phyloP scores from a whole-genome alignment of 257 asterid genomes.

The Marsdenia floribunda region DNA sequence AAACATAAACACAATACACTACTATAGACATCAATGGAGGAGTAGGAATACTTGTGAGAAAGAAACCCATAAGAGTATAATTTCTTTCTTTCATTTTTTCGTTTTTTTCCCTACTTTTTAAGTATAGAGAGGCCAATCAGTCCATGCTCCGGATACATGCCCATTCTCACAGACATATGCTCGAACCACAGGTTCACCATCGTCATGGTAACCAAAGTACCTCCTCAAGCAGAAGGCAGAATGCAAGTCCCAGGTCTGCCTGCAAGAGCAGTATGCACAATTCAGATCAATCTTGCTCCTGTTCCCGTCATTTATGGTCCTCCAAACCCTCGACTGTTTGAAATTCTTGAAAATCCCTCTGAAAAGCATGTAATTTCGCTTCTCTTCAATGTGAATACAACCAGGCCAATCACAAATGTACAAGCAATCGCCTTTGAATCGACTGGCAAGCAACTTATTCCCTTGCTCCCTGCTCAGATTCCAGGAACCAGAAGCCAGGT shows the following conservation, averaged over 20 bases:
- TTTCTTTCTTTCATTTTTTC: background rate
- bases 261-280: slow-evolving; percentile 65
- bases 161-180: slow-evolving; percentile 93
- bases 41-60: background rate
- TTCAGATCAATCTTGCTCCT: slow-evolving; percentile 49
- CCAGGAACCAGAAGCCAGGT: slow-evolving; percentile 67
- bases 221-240: slow-evolving; percentile 81
- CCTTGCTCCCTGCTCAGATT: slow-evolving; percentile 87
- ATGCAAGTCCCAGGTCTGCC: slow-evolving; percentile 79
- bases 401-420: slow-evolving; percentile 95
- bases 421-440: slow-evolving; percentile 75
- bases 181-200: slow-evolving; percentile 88
- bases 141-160: slow-evolving; percentile 96
- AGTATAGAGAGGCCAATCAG: slow-evolving; percentile 83
- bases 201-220: slow-evolving; percentile 77
- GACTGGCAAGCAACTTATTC: slow-evolving; percentile 67
- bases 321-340: slow-evolving; percentile 89
- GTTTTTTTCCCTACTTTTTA: slow-evolving; percentile 5
- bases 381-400: slow-evolving; percentile 78
- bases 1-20: background rate
- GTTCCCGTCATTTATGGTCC: slow-evolving; percentile 79
- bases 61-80: background rate
- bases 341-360: slow-evolving; percentile 83
- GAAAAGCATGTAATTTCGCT: slow-evolving; percentile 81
- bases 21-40: background rate